Conservation (phyloP, 208 protist genomes). For the Wallacemonas sp. region DNA sequence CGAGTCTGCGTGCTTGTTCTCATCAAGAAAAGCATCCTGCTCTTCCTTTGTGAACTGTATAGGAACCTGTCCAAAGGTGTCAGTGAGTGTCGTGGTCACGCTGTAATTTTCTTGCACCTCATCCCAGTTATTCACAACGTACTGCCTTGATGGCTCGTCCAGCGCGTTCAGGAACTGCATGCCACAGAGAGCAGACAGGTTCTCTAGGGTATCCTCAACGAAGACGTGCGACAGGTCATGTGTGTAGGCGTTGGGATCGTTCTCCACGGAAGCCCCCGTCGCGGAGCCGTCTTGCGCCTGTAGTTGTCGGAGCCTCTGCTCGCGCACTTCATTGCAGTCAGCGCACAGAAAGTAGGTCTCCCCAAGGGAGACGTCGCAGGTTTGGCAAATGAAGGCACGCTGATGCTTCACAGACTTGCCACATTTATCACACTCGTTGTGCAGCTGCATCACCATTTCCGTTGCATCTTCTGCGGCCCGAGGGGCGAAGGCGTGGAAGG, state of each 20-base stretch:
- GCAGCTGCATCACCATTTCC: conserved; percentile 74
- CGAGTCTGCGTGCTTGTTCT: not conserved
- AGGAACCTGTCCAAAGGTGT: conserved; percentile 44
- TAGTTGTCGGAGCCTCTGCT: conserved; percentile 14
- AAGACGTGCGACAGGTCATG: conserved; percentile 81
- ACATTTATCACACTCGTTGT: conserved; percentile 77
- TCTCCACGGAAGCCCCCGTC: not conserved
- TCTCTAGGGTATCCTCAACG: conserved; percentile 81
- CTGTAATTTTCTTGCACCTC: conserved; percentile 22
- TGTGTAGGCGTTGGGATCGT: conserved; percentile 21
- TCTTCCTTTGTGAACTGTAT: conserved; percentile 50
- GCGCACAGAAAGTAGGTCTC: conserved; percentile 67
- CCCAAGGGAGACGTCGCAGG: conserved; percentile 66
- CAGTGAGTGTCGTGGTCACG: conserved; percentile 31
- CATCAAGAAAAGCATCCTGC: conserved; percentile 10
- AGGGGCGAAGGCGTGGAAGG: conserved; percentile 67
- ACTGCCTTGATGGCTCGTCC: conserved; percentile 35
- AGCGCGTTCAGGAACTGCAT: conserved; percentile 66
- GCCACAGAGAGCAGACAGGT: conserved; percentile 59
- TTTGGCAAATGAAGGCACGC: conserved; percentile 75
- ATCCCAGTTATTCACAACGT: conserved; percentile 41
- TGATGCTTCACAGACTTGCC: conserved; percentile 44
- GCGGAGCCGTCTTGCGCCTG: not conserved
- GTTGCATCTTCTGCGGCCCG: conserved; percentile 49
- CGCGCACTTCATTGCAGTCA: conserved; percentile 66